Base-by-base conservation (phyloP, 306 rosid species). In the Amphicarpaea edgeworthii region DNA sequence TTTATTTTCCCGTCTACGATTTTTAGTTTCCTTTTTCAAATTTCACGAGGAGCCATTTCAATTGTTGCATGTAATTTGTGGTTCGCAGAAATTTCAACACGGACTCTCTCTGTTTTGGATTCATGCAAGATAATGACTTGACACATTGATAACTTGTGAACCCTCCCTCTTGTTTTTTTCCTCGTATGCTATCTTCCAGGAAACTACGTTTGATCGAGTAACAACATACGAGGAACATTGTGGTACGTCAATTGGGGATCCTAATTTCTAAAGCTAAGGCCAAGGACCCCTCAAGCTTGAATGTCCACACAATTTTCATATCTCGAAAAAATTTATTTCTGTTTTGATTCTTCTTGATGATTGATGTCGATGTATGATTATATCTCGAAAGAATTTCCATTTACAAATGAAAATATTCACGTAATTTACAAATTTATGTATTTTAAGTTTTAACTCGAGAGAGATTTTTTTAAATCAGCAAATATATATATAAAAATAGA, bases 211-310 rank as follows among this genome's bases (percentile, higher is more conserved):
- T n/a, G n/a, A n/a, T n/a, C n/a, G 69, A 30, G 12, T 40, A 2
- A 70, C 51, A 2, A 70, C 51, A 45, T 14, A 8, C 12, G 43
- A 17, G 32, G 23, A 64, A 43, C 61, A 38, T 50, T 3, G 20
- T 71, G 0, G 61, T 45, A 71, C 42, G 20, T 21, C 49, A 15
- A 32, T 20, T 5, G 11, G 50, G 64, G 26, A 8, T 17, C 2
- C 38, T 17, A n/a, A n/a, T n/a, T n/a, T n/a, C n/a, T n/a, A 28
- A 28, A 28, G 32, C 32, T 28, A 47, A 16, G 14, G 12, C 26
- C 15, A 24, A 8, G 67, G 73, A 79, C 78, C 41, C 50, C 73
- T 8, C 55, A 41, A 40, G 32, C 51, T n/a, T 69, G n/a, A 69
- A 69, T 8, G 3, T 32, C 21, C 64, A 30, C 64, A 30, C 7